Percentiles rank a stretch among this genome's conserved stretches.
These are phyloP conservation scores for Filobasidium floriforme DNA, from an alignment of 768 basidiomycete species.

Conservation along the genomic window DNA sequence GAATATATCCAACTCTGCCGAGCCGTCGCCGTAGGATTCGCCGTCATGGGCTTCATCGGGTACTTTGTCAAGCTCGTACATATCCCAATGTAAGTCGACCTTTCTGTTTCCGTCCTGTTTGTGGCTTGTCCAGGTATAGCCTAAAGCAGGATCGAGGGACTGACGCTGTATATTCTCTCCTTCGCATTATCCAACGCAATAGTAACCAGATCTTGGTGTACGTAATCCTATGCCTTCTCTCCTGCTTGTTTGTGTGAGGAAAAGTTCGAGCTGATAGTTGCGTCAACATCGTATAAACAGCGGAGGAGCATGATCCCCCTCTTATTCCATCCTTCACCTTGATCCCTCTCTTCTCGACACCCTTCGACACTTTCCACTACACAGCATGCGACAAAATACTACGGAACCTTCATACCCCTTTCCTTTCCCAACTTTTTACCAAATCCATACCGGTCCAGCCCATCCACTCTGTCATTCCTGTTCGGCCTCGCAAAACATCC, in stretches of 20 bases:
- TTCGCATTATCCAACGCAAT: conserved; percentile 15
- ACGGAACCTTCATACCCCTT: too few species aligned
- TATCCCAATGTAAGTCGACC: conserved; percentile 79
- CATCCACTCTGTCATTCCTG: too few species aligned
- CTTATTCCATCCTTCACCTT: not conserved
- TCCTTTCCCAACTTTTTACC: too few species aligned
- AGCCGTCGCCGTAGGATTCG: conserved; percentile 94
- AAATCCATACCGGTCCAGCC: too few species aligned
- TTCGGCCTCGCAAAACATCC: too few species aligned
- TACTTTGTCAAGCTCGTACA: conserved; percentile 98
- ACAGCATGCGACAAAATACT: too few species aligned
- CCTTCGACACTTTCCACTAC: too few species aligned
- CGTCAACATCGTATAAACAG: not conserved
- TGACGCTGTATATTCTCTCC: conserved; percentile 2
- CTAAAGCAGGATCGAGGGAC: not conserved
- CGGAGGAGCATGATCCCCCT: conserved; percentile 12
- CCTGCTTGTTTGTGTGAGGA: not conserved
- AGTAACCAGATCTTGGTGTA: conserved; percentile 98
- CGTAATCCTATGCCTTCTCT: conserved; percentile 52
- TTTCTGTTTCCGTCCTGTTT: not conserved
- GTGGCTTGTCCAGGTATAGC: not conserved
- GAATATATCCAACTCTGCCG: conserved; percentile 92
- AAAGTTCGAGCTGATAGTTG: not conserved
- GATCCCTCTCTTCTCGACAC: not conserved
- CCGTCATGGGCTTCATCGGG: conserved; percentile 98